Percentiles rank a stretch among this genome's conserved stretches.
phyloP scores from a whole-genome alignment of 148 eudicot genomes.

The Pouteria glomerata region DNA sequence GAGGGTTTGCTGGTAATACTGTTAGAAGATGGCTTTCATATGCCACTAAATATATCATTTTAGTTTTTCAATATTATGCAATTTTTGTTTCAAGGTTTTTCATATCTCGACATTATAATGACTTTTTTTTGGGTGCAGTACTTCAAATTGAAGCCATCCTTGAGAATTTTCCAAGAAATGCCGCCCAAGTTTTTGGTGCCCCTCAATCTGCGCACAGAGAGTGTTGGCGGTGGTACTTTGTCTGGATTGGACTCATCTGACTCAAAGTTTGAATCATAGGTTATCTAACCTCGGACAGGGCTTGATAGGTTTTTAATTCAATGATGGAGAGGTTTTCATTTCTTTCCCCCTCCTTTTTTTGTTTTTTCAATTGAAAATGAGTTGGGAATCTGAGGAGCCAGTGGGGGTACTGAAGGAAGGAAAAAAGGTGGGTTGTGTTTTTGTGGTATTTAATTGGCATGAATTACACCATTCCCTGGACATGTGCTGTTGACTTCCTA shows the following conservation, averaged over 20 bases:
- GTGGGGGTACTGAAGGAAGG: constrained; percentile 14
- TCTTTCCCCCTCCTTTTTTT: constrained; percentile 4
- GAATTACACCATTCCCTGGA: constrained; percentile 8
- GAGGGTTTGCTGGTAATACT: neutral
- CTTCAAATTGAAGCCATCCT: constrained; percentile 24
- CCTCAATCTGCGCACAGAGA: constrained; percentile 10
- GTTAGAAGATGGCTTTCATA: neutral
- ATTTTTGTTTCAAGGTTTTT: neutral
- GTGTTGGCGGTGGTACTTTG: constrained; percentile 17
- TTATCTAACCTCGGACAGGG: constrained; percentile 1
- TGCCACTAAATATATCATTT: too few species aligned
- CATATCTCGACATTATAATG: neutral
- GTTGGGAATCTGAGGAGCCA: constrained; percentile 12
- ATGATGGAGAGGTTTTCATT: constrained; percentile 10
- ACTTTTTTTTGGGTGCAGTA: constrained; percentile 19
- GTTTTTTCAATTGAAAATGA: constrained; percentile 6
- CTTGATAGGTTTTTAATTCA: constrained; percentile 3
- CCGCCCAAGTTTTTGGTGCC: constrained; percentile 19
- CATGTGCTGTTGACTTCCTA: neutral
- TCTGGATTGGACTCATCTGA: constrained; percentile 24
- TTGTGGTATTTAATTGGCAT: constrained; percentile 20
- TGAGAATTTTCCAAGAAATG: constrained; percentile 17
- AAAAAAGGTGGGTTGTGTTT: constrained; percentile 4
- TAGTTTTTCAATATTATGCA: neutral
- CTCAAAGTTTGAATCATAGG: constrained; percentile 21